Evolutionary conservation across 352 stramenopile species (phyloP), one percentile per base, ranked within the genome.

Genomic region (Pythium grandisporangium): DNA sequence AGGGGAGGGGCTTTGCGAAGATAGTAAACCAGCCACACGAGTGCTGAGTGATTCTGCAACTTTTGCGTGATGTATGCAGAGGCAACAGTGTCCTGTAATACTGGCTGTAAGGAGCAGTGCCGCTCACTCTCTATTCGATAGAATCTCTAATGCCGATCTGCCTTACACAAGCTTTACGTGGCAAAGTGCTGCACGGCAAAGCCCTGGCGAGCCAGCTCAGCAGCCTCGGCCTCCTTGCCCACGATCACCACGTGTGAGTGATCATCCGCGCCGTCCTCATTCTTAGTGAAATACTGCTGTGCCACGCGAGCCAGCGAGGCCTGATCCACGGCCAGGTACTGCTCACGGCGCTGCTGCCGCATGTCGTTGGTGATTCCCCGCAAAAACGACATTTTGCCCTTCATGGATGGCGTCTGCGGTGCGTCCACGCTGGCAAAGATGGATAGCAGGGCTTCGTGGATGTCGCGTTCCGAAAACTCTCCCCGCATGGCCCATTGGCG

Each of bases 311-410:
- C 59, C 21, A 87, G 61, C 30, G 68, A 43, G 29, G 54, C 26
- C 30, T 61, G 60, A 11, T 49, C 60, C 30, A 85, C 47, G 24
- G 58, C 48, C 36, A 85, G 51, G 40, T 84, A 88, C 53, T 90
- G 70, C 29, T 81, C 65, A 33, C 75, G 73, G 2, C 79, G 70
- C 17, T 58, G 45, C 48, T 92, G 76, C 1, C 77, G 71, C 71
- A 90, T 88, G 5, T 86, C 79, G 54, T 92, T 84, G 32, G 79
- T 85, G 51, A 92, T 84, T 22, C 76, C 79, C 10, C 74, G 72
- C 51, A 88, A 45, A 29, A 92, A 92, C 30, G 65, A 52, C 61
- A 85, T 83, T 32, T 74, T 73, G 39, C 79, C 79, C 33, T 83
- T 85, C 51, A 71, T 70, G 1, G 76, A 83, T 24, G 79, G 66